A percentile compares a stretch with the other conserved stretches of the same genome.
Evolutionary conservation across 2,329 filamentous ascomycete genomes (phyloP).

Genomic region (Penicillium sp.): DNA sequence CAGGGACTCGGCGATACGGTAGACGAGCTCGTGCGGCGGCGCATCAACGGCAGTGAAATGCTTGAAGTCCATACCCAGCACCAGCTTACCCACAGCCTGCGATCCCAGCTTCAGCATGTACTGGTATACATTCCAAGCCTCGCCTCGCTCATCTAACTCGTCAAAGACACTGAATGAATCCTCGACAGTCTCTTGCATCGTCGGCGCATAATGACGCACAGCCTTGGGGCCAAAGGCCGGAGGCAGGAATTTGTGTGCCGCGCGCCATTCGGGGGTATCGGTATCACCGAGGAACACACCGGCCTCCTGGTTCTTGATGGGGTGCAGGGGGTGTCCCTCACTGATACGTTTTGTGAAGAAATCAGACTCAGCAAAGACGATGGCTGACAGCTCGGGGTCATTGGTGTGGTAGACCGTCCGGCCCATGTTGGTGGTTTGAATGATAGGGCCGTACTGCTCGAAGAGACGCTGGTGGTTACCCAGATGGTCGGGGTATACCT

Average conservation of each 20-base stretch:
- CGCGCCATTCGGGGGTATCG: constrained; percentile 33
- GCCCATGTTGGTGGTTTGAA: constrained; percentile 57
- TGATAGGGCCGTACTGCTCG: constrained; percentile 54
- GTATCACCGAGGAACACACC: constrained; percentile 38
- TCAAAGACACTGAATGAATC: constrained; percentile 52
- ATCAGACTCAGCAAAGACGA: constrained; percentile 53
- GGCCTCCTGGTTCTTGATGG: constrained; percentile 29
- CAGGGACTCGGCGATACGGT: constrained; percentile 53
- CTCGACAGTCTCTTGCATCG: constrained; percentile 59
- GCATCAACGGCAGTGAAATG: constrained; percentile 50
- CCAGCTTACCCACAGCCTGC: constrained; percentile 47
- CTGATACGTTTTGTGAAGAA: constrained; percentile 57
- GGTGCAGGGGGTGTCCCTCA: constrained; percentile 31
- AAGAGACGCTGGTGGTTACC: constrained; percentile 60
- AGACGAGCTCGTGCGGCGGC: constrained; percentile 54
- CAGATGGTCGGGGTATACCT: constrained; percentile 59
- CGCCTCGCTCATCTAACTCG: constrained; percentile 48
- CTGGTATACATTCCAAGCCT: constrained; percentile 52
- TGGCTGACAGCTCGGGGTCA: constrained; percentile 49
- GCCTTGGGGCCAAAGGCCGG: constrained; percentile 21
- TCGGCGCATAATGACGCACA: constrained; percentile 51
- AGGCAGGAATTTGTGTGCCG: constrained; percentile 59
- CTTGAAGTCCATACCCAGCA: constrained; percentile 47
- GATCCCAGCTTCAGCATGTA: constrained; percentile 54
- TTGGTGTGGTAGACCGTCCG: constrained; percentile 54